Base-by-base conservation (phyloP, 495 filamentous ascomycete species). In the Paragyromitra xinjiangensis region DNA sequence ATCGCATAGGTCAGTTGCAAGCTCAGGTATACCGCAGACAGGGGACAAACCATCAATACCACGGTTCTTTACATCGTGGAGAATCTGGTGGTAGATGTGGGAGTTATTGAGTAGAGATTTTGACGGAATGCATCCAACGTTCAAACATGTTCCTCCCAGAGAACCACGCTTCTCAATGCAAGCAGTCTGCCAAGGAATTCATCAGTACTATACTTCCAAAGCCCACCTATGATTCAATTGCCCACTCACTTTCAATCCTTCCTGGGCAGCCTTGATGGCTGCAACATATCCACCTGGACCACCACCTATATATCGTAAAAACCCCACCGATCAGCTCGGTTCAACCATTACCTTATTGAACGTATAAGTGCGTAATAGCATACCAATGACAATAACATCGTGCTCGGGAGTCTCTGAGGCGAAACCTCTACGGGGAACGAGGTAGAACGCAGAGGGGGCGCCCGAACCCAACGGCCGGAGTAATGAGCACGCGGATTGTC, bases 91-190 rank as follows among this genome's bases (percentile, higher is more conserved):
- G 89, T 98, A 98, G 66, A 99, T 90, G 85, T 97, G 93, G 78
- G 96, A 97, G 88, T 98, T 99, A 91, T 99, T 98, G 84, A 99
- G 93, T 81, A 99, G 93, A 61, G 95, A 98, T 86, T 99, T 99
- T 71, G 95, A 98, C 58, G 95, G 95, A 82, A 99, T 99, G 86
- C 95, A 99, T 85, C 95, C 95, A 84, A 99, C 95, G 86, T 99
- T 99, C 81, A 99, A 87, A 88, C 95, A 99, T 78, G 95, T 99
- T 82, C 95, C 95, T 80, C 95, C 95, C 81, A 99, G 91, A 71
- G 89, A 88, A 79, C 94, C 95, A 82, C 95, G 94, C 88, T 99
- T 99, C 87, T 99, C 95, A 87, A 99, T 95, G 87, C 95, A 99
- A 61, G 92, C 91, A 73, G 97, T 94, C 95, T 98, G 82, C n/a